These are phyloP conservation scores for Aspergillus homomorphus DNA, from an alignment of 495 filamentous ascomycete species.

Conservation along the genomic window DNA sequence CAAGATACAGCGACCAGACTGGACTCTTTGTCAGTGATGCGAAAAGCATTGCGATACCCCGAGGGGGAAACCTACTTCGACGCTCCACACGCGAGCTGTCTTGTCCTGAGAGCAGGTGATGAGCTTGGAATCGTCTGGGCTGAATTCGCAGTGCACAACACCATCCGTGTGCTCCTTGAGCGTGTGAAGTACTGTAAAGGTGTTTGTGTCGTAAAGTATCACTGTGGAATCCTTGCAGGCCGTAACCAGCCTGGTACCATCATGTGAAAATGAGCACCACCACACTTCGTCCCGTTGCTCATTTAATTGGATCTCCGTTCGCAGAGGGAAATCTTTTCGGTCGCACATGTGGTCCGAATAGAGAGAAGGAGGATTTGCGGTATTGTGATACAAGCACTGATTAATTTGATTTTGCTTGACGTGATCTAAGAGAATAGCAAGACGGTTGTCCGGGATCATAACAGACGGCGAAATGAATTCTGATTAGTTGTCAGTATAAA, in stretches of 20 bases:
- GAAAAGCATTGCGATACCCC: not conserved
- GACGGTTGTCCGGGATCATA: conserved; percentile 93
- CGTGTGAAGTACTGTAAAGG: conserved; percentile 61
- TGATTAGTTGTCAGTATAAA: conserved; percentile 23
- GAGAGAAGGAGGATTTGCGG: conserved; percentile 71
- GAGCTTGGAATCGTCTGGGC: conserved; percentile 81
- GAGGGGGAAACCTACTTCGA: conserved; percentile 50
- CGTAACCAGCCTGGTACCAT: conserved; percentile 79
- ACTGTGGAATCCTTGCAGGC: conserved; percentile 71
- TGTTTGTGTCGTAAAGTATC: conserved; percentile 76
- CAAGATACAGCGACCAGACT: conserved; percentile 68
- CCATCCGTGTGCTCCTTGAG: conserved; percentile 62
- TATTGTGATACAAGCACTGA: conserved; percentile 86
- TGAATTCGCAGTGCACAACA: conserved; percentile 81
- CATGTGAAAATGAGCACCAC: conserved; percentile 85
- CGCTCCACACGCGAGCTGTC: conserved; percentile 75
- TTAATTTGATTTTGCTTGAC: conserved; percentile 80
- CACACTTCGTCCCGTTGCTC: conserved; percentile 85
- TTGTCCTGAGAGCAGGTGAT: conserved; percentile 77
- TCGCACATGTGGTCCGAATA: conserved; percentile 89
- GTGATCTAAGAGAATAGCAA: conserved; percentile 79
- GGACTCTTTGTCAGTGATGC: conserved; percentile 14
- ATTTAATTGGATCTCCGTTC: conserved; percentile 61
- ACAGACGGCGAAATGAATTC: conserved; percentile 93
- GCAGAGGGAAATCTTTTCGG: conserved; percentile 70